Percentiles rank a stretch among this genome's conserved stretches.
These are phyloP conservation scores for Wickerhamiella cacticola DNA, from an alignment of 805 yeast species.

Conservation along the genomic window DNA sequence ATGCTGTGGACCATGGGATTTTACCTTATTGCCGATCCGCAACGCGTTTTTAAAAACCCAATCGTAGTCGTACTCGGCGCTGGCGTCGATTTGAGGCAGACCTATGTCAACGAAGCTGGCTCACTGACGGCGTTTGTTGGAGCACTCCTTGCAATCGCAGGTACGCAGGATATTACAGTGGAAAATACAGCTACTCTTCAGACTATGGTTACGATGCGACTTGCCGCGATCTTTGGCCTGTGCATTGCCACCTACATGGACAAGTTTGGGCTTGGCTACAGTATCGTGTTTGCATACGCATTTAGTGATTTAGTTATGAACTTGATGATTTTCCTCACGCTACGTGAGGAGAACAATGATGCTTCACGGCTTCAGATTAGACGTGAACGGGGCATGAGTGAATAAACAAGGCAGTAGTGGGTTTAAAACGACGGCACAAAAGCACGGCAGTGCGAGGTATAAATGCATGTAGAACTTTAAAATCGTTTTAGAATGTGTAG, in stretches of 20 bases:
- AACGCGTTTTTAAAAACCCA: constrained; percentile 20
- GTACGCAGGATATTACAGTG: constrained; percentile 24
- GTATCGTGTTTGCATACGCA: constrained; percentile 25
- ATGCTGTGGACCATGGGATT: constrained; percentile 24
- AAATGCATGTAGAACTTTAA: too few species aligned
- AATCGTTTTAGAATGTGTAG: too few species aligned
- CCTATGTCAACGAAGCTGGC: constrained; percentile 22
- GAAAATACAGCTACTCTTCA: constrained; percentile 21
- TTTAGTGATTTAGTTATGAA: constrained; percentile 27
- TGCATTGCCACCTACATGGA: constrained; percentile 21
- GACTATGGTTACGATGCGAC: constrained; percentile 25
- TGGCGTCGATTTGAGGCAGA: constrained; percentile 20
- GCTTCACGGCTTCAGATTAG: constrained; percentile 18
- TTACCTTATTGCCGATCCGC: constrained; percentile 25
- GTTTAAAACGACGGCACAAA: too few species aligned
- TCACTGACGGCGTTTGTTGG: constrained; percentile 19
- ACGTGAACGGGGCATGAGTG: constrained; percentile 19
- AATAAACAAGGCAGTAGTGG: too few species aligned
- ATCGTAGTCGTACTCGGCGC: constrained; percentile 24
- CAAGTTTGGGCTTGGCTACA: constrained; percentile 22
- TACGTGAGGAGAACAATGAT: constrained; percentile 30
- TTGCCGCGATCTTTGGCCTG: constrained; percentile 22
- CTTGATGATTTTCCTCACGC: constrained; percentile 24
- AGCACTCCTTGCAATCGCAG: constrained; percentile 20
- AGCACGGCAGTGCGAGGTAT: too few species aligned